Base-by-base conservation (phyloP, 345 rosid species). In the Acer negundo region DNA sequence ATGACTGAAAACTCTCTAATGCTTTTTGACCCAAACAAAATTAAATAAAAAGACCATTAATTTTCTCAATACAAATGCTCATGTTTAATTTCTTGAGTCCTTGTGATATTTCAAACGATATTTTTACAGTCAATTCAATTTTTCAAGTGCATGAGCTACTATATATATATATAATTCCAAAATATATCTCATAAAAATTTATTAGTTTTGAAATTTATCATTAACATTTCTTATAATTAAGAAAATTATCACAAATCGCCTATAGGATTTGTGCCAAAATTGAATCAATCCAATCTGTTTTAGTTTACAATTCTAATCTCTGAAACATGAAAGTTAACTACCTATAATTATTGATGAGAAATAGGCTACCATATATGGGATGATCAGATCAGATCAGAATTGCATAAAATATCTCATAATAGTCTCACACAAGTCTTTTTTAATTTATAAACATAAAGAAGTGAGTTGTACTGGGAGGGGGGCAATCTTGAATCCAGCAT, bases 401-500 rank as follows among this genome's bases (percentile, higher is more conserved):
- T 17, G 68, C 42, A 31, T 17, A 16, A 65, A 65, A 35, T 65
- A 65, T 65, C 44, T 6, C 3, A 65, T 28, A 28, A n/a, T n/a
- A n/a, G 31, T 1, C 31, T 28, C 19, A 17, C 1, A 28, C 44
- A 26, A 11, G 31, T 28, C 31, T 11, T 38, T 67, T 6, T 38
- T 0, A 67, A 8, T 9, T 67, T 65, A 62, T 26, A 76, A 6
- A 16, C 2, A 77, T 12, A 47, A 28, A 70, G 70, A 46, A 77
- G 17, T n/a, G 28, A 49, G 40, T 11, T 49, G 55, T 77, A 20
- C 28, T 58, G 68, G 49, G 63, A 9, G 63, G 56, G 78, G 63
- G 13, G 63, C 62, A 79, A 82, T 81, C 76, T 80, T 61, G 51
- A 71, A 86, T 67, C 85, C 79, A 84, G 75, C 84, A 83, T 16